Percentiles rank a stretch among this genome's conserved stretches.
Evolutionary conservation across 495 filamentous ascomycete genomes (phyloP).

Genomic region (Sordaria brevicollis): DNA sequence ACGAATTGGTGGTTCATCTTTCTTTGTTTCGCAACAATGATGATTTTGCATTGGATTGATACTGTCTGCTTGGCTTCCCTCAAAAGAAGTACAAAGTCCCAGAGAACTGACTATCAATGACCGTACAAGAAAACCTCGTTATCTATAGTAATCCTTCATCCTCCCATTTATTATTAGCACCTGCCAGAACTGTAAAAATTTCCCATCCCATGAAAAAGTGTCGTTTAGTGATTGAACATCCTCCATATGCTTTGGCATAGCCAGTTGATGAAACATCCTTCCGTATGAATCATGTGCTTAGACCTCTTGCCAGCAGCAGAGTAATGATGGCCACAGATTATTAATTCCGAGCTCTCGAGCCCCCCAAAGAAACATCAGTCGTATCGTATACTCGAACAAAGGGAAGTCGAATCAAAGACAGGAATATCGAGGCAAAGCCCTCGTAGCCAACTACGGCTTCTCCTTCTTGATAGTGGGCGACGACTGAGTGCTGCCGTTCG

Average conservation of each 20-base stretch:
- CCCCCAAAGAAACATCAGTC: constrained; percentile 12
- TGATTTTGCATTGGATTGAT: constrained; percentile 13
- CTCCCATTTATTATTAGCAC: constrained; percentile 11
- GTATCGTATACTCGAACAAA: constrained; percentile 7
- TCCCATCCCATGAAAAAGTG: constrained; percentile 7
- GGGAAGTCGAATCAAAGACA: constrained; percentile 1
- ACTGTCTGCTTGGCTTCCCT: constrained; percentile 11
- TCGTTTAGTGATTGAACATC: background rate
- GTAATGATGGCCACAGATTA: constrained; percentile 22
- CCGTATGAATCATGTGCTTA: constrained; percentile 16
- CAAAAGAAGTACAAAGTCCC: constrained; percentile 11
- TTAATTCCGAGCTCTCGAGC: constrained; percentile 12
- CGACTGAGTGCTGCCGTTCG: constrained; percentile 37
- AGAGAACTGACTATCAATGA: constrained; percentile 12
- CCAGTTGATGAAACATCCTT: constrained; percentile 6
- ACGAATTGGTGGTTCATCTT: background rate
- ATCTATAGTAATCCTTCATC: constrained; percentile 13
- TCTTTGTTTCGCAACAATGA: background rate
- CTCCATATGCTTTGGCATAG: background rate
- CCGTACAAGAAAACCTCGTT: constrained; percentile 15
- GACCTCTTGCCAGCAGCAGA: constrained; percentile 8
- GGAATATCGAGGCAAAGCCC: constrained; percentile 2
- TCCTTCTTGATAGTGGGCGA: constrained; percentile 40
- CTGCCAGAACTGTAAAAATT: constrained; percentile 18
- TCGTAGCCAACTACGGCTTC: constrained; percentile 15